phyloP scores from a whole-genome alignment of 495 filamentous ascomycete species.

The Podospora pseudocomata region DNA sequence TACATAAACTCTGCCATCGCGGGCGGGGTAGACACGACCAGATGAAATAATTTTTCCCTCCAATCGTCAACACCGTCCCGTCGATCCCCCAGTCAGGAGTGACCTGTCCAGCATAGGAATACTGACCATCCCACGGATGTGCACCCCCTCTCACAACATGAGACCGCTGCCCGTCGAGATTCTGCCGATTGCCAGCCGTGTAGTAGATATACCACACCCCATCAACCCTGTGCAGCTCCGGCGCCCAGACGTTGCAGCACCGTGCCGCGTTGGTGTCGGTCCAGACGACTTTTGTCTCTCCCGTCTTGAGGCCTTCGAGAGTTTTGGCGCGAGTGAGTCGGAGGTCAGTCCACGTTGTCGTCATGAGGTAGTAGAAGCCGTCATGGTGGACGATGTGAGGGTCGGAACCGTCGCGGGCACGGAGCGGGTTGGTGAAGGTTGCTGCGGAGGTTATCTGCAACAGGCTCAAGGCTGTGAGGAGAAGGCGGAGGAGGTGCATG shows the following conservation, averaged over 20 bases:
- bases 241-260: conserved; percentile 55
- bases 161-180: conserved; percentile 35
- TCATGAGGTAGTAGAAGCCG: conserved; percentile 51
- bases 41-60: conserved; percentile 39
- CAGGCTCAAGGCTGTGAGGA: not conserved
- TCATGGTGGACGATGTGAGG: conserved; percentile 44
- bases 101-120: conserved; percentile 37
- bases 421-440: conserved; percentile 6
- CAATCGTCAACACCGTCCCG: conserved; percentile 39
- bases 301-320: conserved; percentile 48
- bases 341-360: conserved; percentile 49
- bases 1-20: conserved; percentile 45
- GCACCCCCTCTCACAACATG: conserved; percentile 42
- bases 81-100: conserved; percentile 48
- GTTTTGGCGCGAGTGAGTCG: conserved; percentile 46
- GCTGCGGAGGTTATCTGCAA: not conserved
- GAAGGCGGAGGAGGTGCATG: not conserved
- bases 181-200: conserved; percentile 20
- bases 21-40: conserved; percentile 45
- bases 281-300: conserved; percentile 43
- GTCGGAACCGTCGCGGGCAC: conserved; percentile 29
- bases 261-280: conserved; percentile 35
- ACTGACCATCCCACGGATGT: conserved; percentile 39
- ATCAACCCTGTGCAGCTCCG: conserved; percentile 47
- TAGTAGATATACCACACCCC: conserved; percentile 44